Evolutionary conservation across 1,284 basidiomycete genomes (phyloP).

Genomic region (Phellopilus nigrolimitatus): DNA sequence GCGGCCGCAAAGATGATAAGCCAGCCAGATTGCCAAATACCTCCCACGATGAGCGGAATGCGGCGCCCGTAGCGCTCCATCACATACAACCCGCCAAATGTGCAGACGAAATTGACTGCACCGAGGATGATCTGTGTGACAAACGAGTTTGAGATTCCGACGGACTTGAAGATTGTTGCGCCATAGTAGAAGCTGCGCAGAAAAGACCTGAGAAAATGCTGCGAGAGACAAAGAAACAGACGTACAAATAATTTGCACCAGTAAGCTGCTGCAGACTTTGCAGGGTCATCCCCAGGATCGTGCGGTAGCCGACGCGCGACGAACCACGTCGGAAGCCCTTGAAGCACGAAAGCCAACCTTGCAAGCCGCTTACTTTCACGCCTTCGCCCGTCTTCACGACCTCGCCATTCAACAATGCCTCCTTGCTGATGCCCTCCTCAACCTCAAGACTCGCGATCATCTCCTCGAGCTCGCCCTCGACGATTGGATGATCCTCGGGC

Average conservation of each 20-base stretch:
- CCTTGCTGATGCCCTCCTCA: slow-evolving; percentile 29
- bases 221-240: slow-evolving; percentile 10
- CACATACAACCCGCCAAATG: slow-evolving; percentile 37
- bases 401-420: slow-evolving; percentile 38
- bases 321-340: slow-evolving; percentile 37
- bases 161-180: slow-evolving; percentile 62
- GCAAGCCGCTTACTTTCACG: slow-evolving; percentile 24
- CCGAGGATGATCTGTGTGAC: slow-evolving; percentile 72
- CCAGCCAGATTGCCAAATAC: slow-evolving; percentile 72
- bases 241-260: slow-evolving; percentile 45
- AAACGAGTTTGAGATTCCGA: slow-evolving; percentile 65
- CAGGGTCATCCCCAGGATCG: slow-evolving; percentile 60
- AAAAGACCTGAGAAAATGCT: slow-evolving; percentile 40
- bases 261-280: slow-evolving; percentile 77
- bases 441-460: slow-evolving; percentile 43
- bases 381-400: slow-evolving; percentile 25
- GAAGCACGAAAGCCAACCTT: slow-evolving; percentile 61
- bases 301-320: slow-evolving; percentile 49
- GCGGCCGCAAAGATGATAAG: slow-evolving; percentile 75
- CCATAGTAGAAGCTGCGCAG: slow-evolving; percentile 74
- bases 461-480: slow-evolving; percentile 47
- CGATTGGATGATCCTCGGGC: slow-evolving; percentile 38
- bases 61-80: slow-evolving; percentile 41
- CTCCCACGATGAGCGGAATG: slow-evolving; percentile 60
- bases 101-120: slow-evolving; percentile 65